These are phyloP conservation scores for Tolypocladium inflatum DNA, from an alignment of 2,329 filamentous ascomycete genomes.

Conservation along the genomic window DNA sequence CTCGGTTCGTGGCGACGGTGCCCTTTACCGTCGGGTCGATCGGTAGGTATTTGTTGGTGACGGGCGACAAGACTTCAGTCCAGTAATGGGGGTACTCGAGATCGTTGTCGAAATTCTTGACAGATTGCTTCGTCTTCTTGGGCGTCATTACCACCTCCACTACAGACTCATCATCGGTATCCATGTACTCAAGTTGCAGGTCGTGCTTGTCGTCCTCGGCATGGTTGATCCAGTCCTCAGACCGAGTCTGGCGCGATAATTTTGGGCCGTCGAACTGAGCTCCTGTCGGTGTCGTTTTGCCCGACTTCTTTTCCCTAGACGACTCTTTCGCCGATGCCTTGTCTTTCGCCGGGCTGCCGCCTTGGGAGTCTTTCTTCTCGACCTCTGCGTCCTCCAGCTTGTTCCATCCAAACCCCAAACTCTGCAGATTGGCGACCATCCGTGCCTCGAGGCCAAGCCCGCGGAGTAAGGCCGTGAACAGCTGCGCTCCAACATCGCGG, in stretches of 20 bases:
- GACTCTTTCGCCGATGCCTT: conserved; percentile 7
- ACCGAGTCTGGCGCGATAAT: conserved; percentile 5
- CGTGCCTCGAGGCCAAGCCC: conserved; percentile 74
- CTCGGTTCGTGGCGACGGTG: conserved; percentile 60
- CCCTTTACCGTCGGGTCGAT: conserved; percentile 68
- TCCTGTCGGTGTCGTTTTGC: conserved; percentile 1
- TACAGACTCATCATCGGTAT: conserved; percentile 50
- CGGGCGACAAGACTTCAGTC: conserved; percentile 79
- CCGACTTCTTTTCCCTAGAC: conserved; percentile 4
- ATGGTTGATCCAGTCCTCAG: conserved; percentile 2
- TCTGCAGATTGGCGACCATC: conserved; percentile 77
- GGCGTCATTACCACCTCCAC: conserved; percentile 41
- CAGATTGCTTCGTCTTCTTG: conserved; percentile 24
- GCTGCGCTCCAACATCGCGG: conserved; percentile 76
- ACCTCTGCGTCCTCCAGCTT: conserved; percentile 69
- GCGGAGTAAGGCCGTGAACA: conserved; percentile 79
- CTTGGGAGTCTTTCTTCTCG: conserved; percentile 25
- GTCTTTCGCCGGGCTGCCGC: conserved; percentile 1
- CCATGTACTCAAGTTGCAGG: conserved; percentile 25
- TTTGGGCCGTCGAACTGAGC: conserved; percentile 9
- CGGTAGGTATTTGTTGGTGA: conserved; percentile 68
- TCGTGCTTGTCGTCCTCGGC: conserved; percentile 40
- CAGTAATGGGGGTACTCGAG: conserved; percentile 84
- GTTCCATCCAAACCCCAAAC: conserved; percentile 83
- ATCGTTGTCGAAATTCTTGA: conserved; percentile 59